A percentile compares a stretch with the other conserved stretches of the same genome.
phyloP scores from a whole-genome alignment of 2,329 filamentous ascomycete genomes.

The Cordyceps javanica region DNA sequence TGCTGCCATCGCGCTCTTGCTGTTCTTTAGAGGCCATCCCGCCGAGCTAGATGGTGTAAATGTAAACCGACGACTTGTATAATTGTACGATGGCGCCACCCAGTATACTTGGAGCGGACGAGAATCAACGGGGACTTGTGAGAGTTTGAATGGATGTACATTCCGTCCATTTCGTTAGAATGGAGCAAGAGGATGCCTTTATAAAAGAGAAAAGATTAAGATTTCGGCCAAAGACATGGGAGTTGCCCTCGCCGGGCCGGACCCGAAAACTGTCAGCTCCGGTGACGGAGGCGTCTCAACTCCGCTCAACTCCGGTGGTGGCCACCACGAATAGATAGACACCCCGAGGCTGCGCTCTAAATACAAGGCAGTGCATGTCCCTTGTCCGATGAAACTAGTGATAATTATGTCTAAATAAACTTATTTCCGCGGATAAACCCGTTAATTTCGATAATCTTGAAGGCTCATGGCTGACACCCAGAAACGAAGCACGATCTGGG shows the following conservation, averaged over 20 bases:
- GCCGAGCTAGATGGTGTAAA: not conserved
- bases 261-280: slow-evolving; percentile 6
- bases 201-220: not conserved
- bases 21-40: not conserved
- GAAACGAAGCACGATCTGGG: no score
- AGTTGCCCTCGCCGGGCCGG: slow-evolving; percentile 6
- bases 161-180: not conserved
- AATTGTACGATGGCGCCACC: no score
- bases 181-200: not conserved
- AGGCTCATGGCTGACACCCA: not conserved
- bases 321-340: no score
- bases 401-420: not conserved
- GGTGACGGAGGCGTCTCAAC: not conserved
- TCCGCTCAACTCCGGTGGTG: slow-evolving; percentile 12
- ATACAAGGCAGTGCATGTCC: no score
- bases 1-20: not conserved
- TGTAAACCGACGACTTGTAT: no score
- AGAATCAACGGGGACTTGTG: no score
- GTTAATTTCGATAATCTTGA: no score
- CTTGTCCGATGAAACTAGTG: not conserved
- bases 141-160: no score
- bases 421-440: not conserved
- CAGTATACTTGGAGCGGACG: no score
- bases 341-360: no score
- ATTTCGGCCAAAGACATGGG: not conserved